A percentile compares a stretch with the other conserved stretches of the same genome.
phyloP scores from a whole-genome alignment of 1,284 basidiomycete genomes.

The Ganoderma sinense region DNA sequence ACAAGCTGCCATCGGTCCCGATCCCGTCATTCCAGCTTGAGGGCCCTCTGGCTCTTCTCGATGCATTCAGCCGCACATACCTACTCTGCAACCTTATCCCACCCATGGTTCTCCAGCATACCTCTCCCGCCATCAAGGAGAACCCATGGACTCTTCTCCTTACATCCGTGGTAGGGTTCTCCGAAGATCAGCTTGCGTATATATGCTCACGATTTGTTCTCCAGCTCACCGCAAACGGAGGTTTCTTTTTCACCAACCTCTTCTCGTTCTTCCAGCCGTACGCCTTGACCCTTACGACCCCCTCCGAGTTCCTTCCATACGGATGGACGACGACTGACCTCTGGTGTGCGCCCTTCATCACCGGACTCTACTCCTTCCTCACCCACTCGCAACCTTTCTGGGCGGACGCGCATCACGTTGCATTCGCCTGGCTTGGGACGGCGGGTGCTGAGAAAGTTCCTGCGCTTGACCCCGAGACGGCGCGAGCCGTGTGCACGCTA shows the following conservation, averaged over 20 bases:
- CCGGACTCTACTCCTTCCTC: slow-evolving; percentile 74
- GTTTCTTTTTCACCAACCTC: slow-evolving; percentile 75
- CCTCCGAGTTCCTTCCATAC: slow-evolving; percentile 71
- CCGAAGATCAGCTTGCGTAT: slow-evolving; percentile 7
- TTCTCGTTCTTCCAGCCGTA: slow-evolving; percentile 75
- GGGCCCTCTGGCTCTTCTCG: slow-evolving; percentile 68
- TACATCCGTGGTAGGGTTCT: slow-evolving; percentile 63
- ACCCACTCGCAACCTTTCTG: slow-evolving; percentile 84
- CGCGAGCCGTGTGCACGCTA: slow-evolving; percentile 71
- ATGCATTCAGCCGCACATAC: slow-evolving; percentile 73
- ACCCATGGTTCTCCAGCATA: slow-evolving; percentile 60
- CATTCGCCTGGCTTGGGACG: slow-evolving; percentile 49
- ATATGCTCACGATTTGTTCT: not conserved
- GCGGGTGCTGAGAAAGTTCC: slow-evolving; percentile 43
- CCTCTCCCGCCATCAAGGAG: slow-evolving; percentile 54
- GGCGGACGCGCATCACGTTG: slow-evolving; percentile 61
- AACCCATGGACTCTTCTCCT: slow-evolving; percentile 79
- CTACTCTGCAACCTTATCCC: slow-evolving; percentile 79
- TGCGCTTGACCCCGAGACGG: slow-evolving; percentile 63
- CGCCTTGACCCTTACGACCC: slow-evolving; percentile 67
- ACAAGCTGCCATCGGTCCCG: slow-evolving; percentile 64
- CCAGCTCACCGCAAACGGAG: slow-evolving; percentile 74
- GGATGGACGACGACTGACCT: slow-evolving; percentile 80
- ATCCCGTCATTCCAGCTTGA: slow-evolving; percentile 58
- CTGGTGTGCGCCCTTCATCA: slow-evolving; percentile 77